These are phyloP conservation scores for Sequoia sempervirens DNA, from an alignment of 75 land plant species.

Conservation along the genomic window DNA sequence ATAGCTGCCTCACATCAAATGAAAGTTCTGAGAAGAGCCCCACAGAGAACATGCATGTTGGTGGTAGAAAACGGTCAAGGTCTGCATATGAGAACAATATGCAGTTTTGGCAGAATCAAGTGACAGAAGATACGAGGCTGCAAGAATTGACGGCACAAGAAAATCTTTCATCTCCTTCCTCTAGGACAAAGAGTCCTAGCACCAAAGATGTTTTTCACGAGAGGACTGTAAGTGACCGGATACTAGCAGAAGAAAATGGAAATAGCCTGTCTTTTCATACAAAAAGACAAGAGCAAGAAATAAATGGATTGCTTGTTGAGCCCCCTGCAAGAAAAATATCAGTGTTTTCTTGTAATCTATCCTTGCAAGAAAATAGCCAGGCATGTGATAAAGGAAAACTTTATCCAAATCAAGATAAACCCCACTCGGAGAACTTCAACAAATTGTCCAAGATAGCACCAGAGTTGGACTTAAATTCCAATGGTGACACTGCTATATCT, in stretches of 20 bases:
- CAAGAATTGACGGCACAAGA: conserved; percentile 1
- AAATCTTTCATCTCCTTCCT: conserved; percentile 8
- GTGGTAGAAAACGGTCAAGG: not conserved
- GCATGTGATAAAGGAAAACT: not conserved
- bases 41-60: not conserved
- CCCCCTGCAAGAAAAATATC: not conserved
- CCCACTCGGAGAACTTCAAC: not conserved
- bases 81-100: conserved; percentile 9
- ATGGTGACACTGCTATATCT: conserved; percentile 27
- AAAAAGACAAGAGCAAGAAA: conserved; percentile 4
- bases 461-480: conserved; percentile 44
- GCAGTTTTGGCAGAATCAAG: conserved; percentile 8
- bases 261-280: not conserved
- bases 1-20: conserved; percentile 35
- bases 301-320: conserved; percentile 1
- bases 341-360: not conserved
- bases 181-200: not conserved
- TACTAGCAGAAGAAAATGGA: conserved; percentile 1
- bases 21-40: conserved; percentile 20
- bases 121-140: conserved; percentile 2
- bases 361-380: not conserved
- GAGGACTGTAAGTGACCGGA: not conserved
- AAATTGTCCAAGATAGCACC: conserved; percentile 5
- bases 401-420: conserved; percentile 5
- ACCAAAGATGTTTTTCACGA: not conserved